These are phyloP conservation scores for Pseudogymnoascus sp. DNA, from an alignment of 2,329 filamentous ascomycete genomes.

Conservation along the genomic window DNA sequence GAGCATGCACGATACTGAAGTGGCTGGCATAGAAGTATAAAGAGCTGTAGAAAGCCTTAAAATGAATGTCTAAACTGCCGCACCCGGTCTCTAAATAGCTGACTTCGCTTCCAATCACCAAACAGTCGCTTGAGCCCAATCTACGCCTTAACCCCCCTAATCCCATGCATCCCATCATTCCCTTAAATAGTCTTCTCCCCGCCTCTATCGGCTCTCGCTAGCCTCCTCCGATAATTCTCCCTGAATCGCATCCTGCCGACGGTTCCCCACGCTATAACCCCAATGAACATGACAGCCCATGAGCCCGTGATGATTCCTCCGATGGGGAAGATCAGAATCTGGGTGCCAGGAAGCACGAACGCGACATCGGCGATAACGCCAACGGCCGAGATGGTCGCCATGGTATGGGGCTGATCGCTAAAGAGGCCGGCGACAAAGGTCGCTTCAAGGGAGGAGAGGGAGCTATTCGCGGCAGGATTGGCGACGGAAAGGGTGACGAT, in stretches of 20 bases:
- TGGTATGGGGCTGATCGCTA: slow-evolving; percentile 38
- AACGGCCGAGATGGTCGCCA: slow-evolving; percentile 24
- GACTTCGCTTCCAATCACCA: not conserved
- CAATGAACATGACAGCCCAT: slow-evolving; percentile 51
- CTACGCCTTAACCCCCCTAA: not conserved
- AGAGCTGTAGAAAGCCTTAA: slow-evolving; percentile 3
- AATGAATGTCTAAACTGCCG: not conserved
- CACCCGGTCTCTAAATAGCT: not conserved
- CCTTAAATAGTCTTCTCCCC: slow-evolving; percentile 24
- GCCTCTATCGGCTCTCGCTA: slow-evolving; percentile 35
- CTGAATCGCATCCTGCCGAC: slow-evolving; percentile 57
- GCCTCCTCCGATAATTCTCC: slow-evolving; percentile 49
- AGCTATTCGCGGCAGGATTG: slow-evolving; percentile 45
- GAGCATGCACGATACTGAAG: not conserved
- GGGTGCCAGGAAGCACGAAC: slow-evolving; percentile 61
- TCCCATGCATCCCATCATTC: not conserved
- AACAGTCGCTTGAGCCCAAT: not conserved
- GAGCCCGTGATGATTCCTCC: slow-evolving; percentile 57
- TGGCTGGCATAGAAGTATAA: not conserved
- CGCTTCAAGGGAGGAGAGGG: slow-evolving; percentile 61
- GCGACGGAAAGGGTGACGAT: slow-evolving; percentile 53
- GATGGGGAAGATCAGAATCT: slow-evolving; percentile 60
- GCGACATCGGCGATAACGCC: slow-evolving; percentile 28
- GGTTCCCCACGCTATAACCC: slow-evolving; percentile 55
- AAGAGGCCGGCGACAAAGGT: slow-evolving; percentile 65